Evolutionary conservation across 371 early-diverging fungal genomes (phyloP).

Genomic region (Mucor sp.): DNA sequence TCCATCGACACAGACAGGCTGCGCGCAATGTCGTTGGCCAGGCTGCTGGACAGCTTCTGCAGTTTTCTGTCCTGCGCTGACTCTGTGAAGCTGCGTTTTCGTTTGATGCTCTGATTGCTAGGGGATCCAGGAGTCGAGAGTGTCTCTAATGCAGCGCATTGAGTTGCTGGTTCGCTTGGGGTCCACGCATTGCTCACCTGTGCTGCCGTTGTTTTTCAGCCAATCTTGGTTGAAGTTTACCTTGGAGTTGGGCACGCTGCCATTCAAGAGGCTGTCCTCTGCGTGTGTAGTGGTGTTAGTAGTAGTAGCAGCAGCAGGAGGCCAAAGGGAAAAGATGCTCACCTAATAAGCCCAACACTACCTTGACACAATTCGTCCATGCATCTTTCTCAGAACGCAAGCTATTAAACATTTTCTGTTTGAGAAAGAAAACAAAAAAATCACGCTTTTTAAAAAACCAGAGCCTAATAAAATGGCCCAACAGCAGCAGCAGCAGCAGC

Average conservation of each 20-base stretch:
- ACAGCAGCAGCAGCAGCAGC: too few species aligned
- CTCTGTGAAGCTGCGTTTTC: slow-evolving; percentile 46
- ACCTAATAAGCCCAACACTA: slow-evolving; percentile 46
- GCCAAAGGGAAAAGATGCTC: neutral
- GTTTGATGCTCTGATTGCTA: slow-evolving; percentile 24
- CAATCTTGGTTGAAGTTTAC: slow-evolving; percentile 1
- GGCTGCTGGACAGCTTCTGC: slow-evolving; percentile 38
- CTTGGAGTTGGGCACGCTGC: slow-evolving; percentile 9
- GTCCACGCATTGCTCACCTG: slow-evolving; percentile 9
- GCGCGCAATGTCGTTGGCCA: slow-evolving; percentile 51
- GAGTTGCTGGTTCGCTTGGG: neutral
- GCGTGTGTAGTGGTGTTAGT: slow-evolving; percentile 17
- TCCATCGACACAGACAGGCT: slow-evolving; percentile 33
- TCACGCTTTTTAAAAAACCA: neutral
- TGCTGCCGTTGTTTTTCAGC: slow-evolving; percentile 11
- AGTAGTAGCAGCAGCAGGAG: neutral
- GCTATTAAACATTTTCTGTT: slow-evolving; percentile 27
- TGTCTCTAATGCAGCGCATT: neutral
- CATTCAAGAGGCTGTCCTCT: slow-evolving; percentile 35
- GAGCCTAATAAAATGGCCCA: neutral
- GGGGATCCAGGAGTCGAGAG: slow-evolving; percentile 13
- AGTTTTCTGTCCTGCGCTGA: slow-evolving; percentile 40
- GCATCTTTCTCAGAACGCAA: slow-evolving; percentile 32
- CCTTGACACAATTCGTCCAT: slow-evolving; percentile 40
- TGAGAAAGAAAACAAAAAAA: neutral